A percentile compares a stretch with the other conserved stretches of the same genome.
phyloP scores from a whole-genome alignment of 805 yeast genomes.

The Zygosaccharomyces kombuchaensis region DNA sequence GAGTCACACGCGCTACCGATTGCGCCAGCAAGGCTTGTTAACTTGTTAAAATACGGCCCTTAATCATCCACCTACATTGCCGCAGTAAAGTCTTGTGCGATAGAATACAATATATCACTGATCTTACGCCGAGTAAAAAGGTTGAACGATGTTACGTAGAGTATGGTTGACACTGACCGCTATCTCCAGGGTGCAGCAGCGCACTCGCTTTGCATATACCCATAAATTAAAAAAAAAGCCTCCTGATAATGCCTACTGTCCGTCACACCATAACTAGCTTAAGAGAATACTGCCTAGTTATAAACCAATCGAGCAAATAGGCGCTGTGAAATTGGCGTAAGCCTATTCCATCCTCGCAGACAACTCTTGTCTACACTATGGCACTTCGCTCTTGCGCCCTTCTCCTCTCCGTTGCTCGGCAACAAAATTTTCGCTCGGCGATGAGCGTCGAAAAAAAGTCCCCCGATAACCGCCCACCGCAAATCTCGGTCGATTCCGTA shows the following conservation, averaged over 20 bases:
- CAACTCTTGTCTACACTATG: neutral
- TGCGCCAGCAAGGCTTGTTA: slow-evolving; percentile 7
- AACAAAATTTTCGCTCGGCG: neutral
- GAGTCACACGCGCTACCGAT: slow-evolving; percentile 9
- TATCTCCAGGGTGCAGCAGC: no score
- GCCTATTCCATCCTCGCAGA: neutral
- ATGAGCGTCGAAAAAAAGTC: neutral
- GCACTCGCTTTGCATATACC: no score
- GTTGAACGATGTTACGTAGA: no score
- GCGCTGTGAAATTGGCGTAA: neutral
- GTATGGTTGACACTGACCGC: no score
- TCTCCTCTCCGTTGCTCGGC: neutral
- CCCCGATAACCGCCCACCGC: slow-evolving; percentile 1
- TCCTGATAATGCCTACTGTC: neutral
- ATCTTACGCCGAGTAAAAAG: neutral
- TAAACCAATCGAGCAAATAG: neutral
- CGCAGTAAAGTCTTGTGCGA: no score
- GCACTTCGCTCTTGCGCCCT: neutral
- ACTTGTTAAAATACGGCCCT: neutral
- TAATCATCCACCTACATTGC: neutral
- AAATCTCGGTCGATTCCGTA: neutral
- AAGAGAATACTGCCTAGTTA: neutral
- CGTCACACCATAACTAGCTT: neutral
- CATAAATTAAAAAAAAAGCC: no score
- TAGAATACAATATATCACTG: neutral